Base-by-base conservation (phyloP, 2,329 filamentous ascomycete genomes). In the Sclerotinia borealis region DNA sequence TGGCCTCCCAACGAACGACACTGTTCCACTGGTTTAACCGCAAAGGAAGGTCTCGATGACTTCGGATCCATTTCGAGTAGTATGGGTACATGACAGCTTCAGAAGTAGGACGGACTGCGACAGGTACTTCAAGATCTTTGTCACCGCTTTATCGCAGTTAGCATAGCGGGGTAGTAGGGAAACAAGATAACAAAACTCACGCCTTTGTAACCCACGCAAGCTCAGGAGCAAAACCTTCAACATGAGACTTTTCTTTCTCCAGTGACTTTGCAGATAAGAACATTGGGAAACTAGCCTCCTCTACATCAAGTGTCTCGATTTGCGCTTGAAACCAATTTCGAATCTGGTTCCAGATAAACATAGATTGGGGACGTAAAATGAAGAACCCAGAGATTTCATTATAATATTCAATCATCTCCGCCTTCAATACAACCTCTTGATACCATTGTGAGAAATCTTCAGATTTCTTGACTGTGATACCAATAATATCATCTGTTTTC, bases 1-100 rank as follows among this genome's bases (percentile, higher is more conserved):
- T 98, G 75, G 96, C 96, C 78, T 98, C 95, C 95, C 95, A 98
- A 72, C 93, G 86, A 55, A 97, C 89, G 31, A 91, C 88, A 68
- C 72, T 96, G 83, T 97, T 97, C 95, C 95, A 99, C 78, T 99
- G 95, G 80, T 98, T 98, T 69, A 98, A 83, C 74, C 92, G 89
- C 70, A 98, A 83, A 67, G 95, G 96, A 64, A 99, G 87, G 74
- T 99, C 95, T 73, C 96, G 87, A 79, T 99, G 93, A 75, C 89
- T 93, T 76, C 93, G 89, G 77, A 99, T 98, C 91, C 95, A 96
- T 79, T 96, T 95, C 69, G 91, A 85, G 77, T 96, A 97, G 83
- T 96, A 96, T 66, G 90, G 90, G 80, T 96, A 96, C 91, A 96
- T 96, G 79, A 95, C 91, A 58, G 85, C 85, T 78, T 89, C 86